These are phyloP conservation scores for Tricholoma furcatifolium DNA, from an alignment of 768 basidiomycete species.

Conservation along the genomic window DNA sequence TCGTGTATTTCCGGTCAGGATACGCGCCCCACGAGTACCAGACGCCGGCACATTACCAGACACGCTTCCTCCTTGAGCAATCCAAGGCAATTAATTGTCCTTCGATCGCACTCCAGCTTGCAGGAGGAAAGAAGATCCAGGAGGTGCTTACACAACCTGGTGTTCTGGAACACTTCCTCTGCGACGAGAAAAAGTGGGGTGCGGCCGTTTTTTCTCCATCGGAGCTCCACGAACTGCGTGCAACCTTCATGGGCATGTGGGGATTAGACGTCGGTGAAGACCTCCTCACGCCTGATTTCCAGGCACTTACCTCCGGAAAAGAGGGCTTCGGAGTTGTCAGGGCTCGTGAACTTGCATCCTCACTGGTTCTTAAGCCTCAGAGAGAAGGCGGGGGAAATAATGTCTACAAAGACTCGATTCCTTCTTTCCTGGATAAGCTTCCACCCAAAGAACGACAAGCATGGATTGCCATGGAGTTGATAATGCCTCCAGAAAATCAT, in stretches of 20 bases:
- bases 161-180: slow-evolving; percentile 72
- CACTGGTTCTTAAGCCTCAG: slow-evolving; percentile 92
- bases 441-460: slow-evolving; percentile 64
- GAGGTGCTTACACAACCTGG: slow-evolving; percentile 77
- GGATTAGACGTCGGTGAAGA: slow-evolving; percentile 58
- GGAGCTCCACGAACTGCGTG: slow-evolving; percentile 55
- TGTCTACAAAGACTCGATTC: slow-evolving; percentile 83
- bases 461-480: slow-evolving; percentile 97
- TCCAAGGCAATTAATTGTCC: slow-evolving; percentile 93
- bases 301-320: slow-evolving; percentile 22
- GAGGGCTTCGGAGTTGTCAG: slow-evolving; percentile 44
- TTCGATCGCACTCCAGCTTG: slow-evolving; percentile 86
- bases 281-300: slow-evolving; percentile 29
- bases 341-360: slow-evolving; percentile 47
- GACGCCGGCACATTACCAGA: slow-evolving; percentile 59
- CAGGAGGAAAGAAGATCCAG: slow-evolving; percentile 95
- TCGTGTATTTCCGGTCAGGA: slow-evolving; percentile 88
- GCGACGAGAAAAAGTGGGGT: slow-evolving; percentile 35
- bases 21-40: slow-evolving; percentile 86
- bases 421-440: slow-evolving; percentile 67
- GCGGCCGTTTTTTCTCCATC: slow-evolving; percentile 27
- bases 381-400: slow-evolving; percentile 99
- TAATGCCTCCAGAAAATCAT: slow-evolving; percentile 67
- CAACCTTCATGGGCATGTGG: slow-evolving; percentile 90
- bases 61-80: slow-evolving; percentile 76